Evolutionary conservation across 306 rosid genomes (phyloP).

Genomic region (Macrotyloma uniflorum): DNA sequence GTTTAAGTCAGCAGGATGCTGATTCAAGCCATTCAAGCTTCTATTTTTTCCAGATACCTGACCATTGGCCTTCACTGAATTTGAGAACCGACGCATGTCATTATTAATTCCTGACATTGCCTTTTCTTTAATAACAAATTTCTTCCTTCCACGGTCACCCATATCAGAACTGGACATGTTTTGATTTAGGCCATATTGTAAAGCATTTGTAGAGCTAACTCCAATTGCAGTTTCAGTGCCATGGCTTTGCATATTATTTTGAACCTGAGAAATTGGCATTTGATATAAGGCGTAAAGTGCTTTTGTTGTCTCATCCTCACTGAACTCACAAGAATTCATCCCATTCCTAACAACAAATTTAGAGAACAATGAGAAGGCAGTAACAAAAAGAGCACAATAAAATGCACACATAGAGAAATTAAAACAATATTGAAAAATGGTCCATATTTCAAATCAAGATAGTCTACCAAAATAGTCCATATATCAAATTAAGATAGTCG

Average conservation of each 20-base stretch:
- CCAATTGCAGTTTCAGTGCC: slow-evolving; percentile 50
- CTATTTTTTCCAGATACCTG: slow-evolving; percentile 50
- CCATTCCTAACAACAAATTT: slow-evolving; percentile 65
- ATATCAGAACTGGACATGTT: slow-evolving; percentile 42
- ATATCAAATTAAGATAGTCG: slow-evolving; percentile 27
- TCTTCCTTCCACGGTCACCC: slow-evolving; percentile 56
- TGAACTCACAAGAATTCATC: slow-evolving; percentile 73
- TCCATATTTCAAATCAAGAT: slow-evolving; percentile 13
- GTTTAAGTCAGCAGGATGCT: slow-evolving; percentile 49
- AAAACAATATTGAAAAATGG: no score
- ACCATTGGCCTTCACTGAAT: slow-evolving; percentile 43
- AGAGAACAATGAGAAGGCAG: slow-evolving; percentile 40
- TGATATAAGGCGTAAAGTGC: slow-evolving; percentile 61
- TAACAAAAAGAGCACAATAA: slow-evolving; percentile 2
- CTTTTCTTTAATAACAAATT: slow-evolving; percentile 47
- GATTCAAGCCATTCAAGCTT: slow-evolving; percentile 52
- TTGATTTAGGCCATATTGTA: slow-evolving; percentile 44
- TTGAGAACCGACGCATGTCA: slow-evolving; percentile 37
- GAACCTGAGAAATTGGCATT: slow-evolving; percentile 54
- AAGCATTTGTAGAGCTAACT: slow-evolving; percentile 37
- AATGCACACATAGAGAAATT: not conserved
- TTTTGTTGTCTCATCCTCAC: slow-evolving; percentile 71
- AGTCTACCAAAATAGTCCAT: not conserved
- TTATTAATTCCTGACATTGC: slow-evolving; percentile 39
- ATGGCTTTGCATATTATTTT: slow-evolving; percentile 45